Evolutionary conservation across 208 protist genomes (phyloP), one percentile per base, ranked within the genome.

Genomic region (Porcisia deanei): DNA sequence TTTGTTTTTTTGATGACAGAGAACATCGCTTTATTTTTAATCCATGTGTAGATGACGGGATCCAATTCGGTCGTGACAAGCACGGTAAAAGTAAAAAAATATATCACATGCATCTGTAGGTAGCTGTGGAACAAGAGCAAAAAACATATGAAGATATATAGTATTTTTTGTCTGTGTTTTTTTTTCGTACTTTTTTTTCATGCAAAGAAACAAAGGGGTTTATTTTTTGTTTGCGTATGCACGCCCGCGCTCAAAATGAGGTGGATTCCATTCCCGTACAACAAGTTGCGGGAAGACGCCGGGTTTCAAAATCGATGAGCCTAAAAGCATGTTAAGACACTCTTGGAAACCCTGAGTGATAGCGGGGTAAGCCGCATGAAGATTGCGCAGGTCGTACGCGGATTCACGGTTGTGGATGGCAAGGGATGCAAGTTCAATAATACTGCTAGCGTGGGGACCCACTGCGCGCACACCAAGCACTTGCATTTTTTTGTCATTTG

Each of bases 331-430:
- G 66, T 94, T 87, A 64, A 97, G 73, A 79, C 94, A 98, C 69
- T 98, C 94, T 77, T 98, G 91, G 71, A 98, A 96, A 12, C 89
- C 94, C 66, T 96, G 88, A 25, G 94, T 91, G 16, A 97, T 81
- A 14, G 91, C 87, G 18, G 94, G 94, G 65, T 98, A 96, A 18
- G 91, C 85, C 1, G 90, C 89, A n/a, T 84, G 90, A 34, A 97
- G 60, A 34, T 93, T 83, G 43, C 88, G 85, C 45, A 98, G 61
- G 71, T 92, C 89, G 69, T 91, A 87, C 37, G 87, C 84, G 9
- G 92, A 92, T 49, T 96, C 87, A 7, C 84, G 65, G 84, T 97
- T 95, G 85, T 94, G 89, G 73, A 98, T 96, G 22, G 93, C 91
- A 14, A 98, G 83, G 2, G 94, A 93, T 16, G 94, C 94, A 37